These are phyloP conservation scores for Leccinum longicurvipes DNA, from an alignment of 768 basidiomycete species.

Conservation along the genomic window DNA sequence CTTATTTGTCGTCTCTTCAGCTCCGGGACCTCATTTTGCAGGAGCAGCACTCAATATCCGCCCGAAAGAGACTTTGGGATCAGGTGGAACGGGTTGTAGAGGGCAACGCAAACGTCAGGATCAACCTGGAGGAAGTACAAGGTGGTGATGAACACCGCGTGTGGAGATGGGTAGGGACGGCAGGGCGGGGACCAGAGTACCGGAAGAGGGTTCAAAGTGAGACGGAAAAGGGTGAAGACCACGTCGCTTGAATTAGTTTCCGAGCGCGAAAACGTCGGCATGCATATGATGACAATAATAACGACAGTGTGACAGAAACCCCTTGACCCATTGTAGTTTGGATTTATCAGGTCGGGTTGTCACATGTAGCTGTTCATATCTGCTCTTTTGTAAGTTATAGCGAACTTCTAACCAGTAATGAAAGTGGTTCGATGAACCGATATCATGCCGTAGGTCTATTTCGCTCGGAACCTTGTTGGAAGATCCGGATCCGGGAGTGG, in stretches of 20 bases:
- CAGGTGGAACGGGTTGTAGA: constrained; percentile 84
- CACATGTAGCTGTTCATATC: constrained; percentile 15
- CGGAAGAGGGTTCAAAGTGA: constrained; percentile 33
- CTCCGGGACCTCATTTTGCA: constrained; percentile 84
- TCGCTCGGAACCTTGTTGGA: constrained; percentile 29
- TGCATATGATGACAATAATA: constrained; percentile 3
- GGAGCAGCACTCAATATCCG: constrained; percentile 70
- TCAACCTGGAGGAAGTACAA: constrained; percentile 76
- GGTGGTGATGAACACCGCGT: constrained; percentile 88
- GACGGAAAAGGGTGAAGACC: constrained; percentile 26
- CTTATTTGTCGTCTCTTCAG: constrained; percentile 82
- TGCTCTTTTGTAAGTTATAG: constrained; percentile 16
- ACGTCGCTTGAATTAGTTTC: constrained; percentile 21
- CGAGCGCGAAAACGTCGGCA: constrained; percentile 11
- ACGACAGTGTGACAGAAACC: constrained; percentile 14
- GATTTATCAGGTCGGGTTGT: constrained; percentile 9
- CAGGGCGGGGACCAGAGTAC: constrained; percentile 31
- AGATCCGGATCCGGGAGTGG: constrained; percentile 31
- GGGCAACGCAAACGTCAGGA: constrained; percentile 86
- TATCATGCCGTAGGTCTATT: constrained; percentile 17
- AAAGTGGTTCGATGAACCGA: constrained; percentile 27
- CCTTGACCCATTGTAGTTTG: constrained; percentile 21
- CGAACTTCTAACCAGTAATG: constrained; percentile 23
- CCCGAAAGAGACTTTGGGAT: constrained; percentile 70
- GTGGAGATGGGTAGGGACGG: constrained; percentile 86